Evolutionary conservation across 441 rosid genomes (phyloP), one percentile per base, ranked within the genome.

Genomic region (Erodium trifolium): DNA sequence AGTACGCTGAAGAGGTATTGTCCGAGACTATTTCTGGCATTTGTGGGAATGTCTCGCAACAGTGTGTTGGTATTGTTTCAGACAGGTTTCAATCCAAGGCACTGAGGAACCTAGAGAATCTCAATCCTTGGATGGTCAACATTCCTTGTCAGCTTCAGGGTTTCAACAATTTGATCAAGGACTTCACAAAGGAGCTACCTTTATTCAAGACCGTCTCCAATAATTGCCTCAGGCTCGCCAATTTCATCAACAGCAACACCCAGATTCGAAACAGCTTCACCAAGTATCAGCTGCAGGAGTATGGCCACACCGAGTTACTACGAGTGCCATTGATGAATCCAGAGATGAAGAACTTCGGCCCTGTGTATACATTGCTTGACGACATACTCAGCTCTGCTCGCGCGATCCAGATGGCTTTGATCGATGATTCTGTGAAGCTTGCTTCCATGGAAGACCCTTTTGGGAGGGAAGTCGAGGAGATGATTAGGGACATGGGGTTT

Each of bases 41-140:
- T 55, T 55, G 62, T 55, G 62, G 62, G 23, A 55, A 55, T 55
- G 62, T 17, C 23, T 7, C 14, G 62, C 23, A 55, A 17, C 23
- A 55, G 23, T 55, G 62, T 55, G 62, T 55, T 55, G 62, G 62
- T 16, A 16, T 55, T 16, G 62, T 55, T 9, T 7, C 62, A 2
- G 62, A 55, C 62, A 55, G 62, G 62, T 55, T 55, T 17, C 23
- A 5, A 18, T 17, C 62, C 62, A 55, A 55, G 27, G 62, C 62
- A 16, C 62, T 55, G 2, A 55, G 23, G 62, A 55, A 17, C 14
- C 23, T 55, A 17, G 62, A 55, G 62, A 55, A 55, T 55, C 62
- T 16, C 23, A 55, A 55, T 17, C 62, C 9, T 55, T 55, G 62
- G 62, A 55, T 55, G 62, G 62, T 55, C 11, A 55, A 55, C 62